phyloP scores from a whole-genome alignment of 345 rosid genomes.

The Rhizophora apiculata region DNA sequence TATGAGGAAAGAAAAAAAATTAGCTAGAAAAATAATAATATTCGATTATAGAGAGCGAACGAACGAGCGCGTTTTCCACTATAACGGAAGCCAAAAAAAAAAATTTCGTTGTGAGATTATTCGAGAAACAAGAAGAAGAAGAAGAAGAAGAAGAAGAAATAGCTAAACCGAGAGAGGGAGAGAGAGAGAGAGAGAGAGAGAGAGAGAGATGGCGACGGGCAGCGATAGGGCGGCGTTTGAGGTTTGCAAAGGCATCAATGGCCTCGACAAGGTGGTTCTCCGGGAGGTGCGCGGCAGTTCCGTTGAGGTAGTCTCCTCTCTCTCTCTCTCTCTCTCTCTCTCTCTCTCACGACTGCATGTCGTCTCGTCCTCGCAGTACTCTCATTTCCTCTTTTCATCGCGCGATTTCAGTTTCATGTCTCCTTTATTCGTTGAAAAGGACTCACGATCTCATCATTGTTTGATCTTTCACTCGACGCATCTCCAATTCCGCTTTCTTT shows the following conservation, averaged over 20 bases:
- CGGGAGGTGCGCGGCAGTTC: conserved; percentile 74
- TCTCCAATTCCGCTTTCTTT: neutral
- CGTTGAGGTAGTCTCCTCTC: conserved; percentile 52
- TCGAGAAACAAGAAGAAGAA: neutral
- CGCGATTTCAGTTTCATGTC: no score
- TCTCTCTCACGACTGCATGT: neutral
- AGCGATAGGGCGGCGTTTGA: conserved; percentile 31
- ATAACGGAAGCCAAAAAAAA: no score
- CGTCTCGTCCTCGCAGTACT: no score
- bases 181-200: neutral
- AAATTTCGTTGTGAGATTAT: no score
- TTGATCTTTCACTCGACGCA: neutral
- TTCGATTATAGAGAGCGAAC: neutral
- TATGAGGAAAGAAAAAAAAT: neutral
- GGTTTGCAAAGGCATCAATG: conserved; percentile 58
- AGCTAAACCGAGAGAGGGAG: neutral
- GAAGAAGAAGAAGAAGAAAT: neutral
- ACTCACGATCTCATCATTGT: neutral
- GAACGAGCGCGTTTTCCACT: no score
- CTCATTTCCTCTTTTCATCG: no score
- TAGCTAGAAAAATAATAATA: neutral
- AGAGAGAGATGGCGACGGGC: conserved; percentile 18
- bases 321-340: neutral
- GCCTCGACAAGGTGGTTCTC: conserved; percentile 73
- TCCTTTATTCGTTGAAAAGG: neutral